phyloP scores from a whole-genome alignment of 169 alveolate species.

The Eimeria necatrix region DNA sequence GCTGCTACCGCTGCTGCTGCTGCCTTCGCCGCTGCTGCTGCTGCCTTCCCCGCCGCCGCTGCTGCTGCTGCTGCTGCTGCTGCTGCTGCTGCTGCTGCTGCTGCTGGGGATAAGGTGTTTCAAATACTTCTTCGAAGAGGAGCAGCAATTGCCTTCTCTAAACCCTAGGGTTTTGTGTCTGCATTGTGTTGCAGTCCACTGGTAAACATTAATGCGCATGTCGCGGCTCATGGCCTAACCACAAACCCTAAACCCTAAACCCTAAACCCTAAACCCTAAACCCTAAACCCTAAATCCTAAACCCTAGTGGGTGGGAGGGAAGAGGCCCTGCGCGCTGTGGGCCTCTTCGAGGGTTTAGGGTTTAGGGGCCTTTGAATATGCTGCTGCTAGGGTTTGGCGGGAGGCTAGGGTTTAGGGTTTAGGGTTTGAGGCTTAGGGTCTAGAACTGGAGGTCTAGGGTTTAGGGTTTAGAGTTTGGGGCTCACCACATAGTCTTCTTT shows the following conservation, averaged over 20 bases:
- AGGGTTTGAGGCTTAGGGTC: too few relatives aligned
- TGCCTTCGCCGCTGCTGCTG: background rate
- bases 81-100: conserved; percentile 34
- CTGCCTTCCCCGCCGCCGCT: background rate
- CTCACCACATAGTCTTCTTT: background rate
- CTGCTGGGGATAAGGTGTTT: conserved; percentile 21
- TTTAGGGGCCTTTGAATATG: too few relatives aligned
- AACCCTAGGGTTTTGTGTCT: background rate
- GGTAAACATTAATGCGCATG: background rate
- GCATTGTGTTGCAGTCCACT: conserved; percentile 10
- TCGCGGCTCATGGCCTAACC: background rate
- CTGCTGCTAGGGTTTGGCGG: background rate
- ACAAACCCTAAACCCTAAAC: background rate
- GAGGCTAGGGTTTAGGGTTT: background rate
- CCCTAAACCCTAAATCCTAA: background rate
- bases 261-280: background rate
- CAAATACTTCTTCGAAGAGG: background rate
- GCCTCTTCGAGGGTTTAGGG: background rate
- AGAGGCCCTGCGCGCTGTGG: background rate
- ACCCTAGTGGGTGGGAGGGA: background rate
- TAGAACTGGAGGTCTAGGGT: too few relatives aligned
- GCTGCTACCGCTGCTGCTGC: background rate
- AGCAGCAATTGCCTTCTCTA: background rate
- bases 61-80: conserved; percentile 40
- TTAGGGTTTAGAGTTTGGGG: conserved; percentile 19